phyloP scores from a whole-genome alignment of 108 stramenopile species.

The Fistulifera pelliculosa region DNA sequence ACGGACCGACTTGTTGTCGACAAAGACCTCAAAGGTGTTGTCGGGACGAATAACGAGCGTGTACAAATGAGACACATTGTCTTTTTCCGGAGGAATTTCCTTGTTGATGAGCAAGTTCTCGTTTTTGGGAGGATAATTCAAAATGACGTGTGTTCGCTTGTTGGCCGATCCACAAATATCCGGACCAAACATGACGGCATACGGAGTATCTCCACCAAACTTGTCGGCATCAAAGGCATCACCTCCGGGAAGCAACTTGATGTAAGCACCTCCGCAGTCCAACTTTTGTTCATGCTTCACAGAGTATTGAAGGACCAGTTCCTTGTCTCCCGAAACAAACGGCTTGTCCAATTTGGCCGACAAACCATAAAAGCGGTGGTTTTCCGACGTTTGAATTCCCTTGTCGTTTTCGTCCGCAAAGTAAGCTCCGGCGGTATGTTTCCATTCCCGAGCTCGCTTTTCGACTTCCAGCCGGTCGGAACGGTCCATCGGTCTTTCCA shows the following conservation, averaged over 20 bases:
- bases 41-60: constrained; percentile 90
- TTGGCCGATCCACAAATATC: constrained; percentile 94
- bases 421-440: constrained; percentile 88
- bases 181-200: constrained; percentile 99
- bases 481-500: constrained; percentile 89
- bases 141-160: constrained; percentile 94
- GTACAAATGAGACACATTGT: constrained; percentile 93
- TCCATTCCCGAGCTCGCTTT: constrained; percentile 91
- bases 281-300: constrained; percentile 97
- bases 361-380: constrained; percentile 94
- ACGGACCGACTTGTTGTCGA: constrained; percentile 93
- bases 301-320: constrained; percentile 92
- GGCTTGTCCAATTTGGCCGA: constrained; percentile 78
- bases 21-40: constrained; percentile 94
- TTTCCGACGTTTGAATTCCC: constrained; percentile 89
- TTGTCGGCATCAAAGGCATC: constrained; percentile 58
- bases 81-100: constrained; percentile 82
- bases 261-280: constrained; percentile 99
- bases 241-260: constrained; percentile 90
- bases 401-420: constrained; percentile 83
- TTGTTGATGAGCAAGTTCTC: constrained; percentile 94
- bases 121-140: constrained; percentile 88
- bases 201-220: constrained; percentile 98
- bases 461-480: constrained; percentile 89
- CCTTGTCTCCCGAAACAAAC: constrained; percentile 83